phyloP scores from a whole-genome alignment of 2,329 filamentous ascomycete genomes.

The Cordyceps militaris region DNA sequence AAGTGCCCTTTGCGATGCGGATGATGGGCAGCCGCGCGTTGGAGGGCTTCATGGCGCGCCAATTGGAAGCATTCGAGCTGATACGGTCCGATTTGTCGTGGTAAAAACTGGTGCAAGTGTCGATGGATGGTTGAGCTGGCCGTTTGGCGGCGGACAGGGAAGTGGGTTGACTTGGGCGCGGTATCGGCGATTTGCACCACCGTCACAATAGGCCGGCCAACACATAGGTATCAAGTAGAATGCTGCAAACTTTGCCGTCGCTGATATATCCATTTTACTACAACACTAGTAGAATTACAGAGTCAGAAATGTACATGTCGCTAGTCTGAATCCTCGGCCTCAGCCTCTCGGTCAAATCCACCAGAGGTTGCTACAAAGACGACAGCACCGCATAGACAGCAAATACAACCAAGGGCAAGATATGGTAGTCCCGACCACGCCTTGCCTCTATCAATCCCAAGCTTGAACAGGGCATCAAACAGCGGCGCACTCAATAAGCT shows the following conservation, averaged over 20 bases:
- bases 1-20: slow-evolving; percentile 69
- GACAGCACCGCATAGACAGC: not conserved
- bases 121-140: not conserved
- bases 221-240: no score
- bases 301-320: not conserved
- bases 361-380: not conserved
- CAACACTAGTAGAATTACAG: no score
- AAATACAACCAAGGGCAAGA: not conserved
- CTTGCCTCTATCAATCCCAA: not conserved
- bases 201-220: no score
- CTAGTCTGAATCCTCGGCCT: not conserved
- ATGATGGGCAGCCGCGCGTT: slow-evolving; percentile 51
- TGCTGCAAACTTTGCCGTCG: no score
- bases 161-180: not conserved
- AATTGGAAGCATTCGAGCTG: slow-evolving; percentile 21
- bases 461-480: not conserved
- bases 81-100: not conserved
- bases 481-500: not conserved
- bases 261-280: no score
- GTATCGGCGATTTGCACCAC: no score
- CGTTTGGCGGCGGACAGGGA: not conserved
- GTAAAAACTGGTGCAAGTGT: no score
- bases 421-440: not conserved
- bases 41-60: slow-evolving; percentile 29
- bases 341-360: not conserved